Evolutionary conservation across 331 rosid species (phyloP).

Genomic region (Pyrus hybrid): DNA sequence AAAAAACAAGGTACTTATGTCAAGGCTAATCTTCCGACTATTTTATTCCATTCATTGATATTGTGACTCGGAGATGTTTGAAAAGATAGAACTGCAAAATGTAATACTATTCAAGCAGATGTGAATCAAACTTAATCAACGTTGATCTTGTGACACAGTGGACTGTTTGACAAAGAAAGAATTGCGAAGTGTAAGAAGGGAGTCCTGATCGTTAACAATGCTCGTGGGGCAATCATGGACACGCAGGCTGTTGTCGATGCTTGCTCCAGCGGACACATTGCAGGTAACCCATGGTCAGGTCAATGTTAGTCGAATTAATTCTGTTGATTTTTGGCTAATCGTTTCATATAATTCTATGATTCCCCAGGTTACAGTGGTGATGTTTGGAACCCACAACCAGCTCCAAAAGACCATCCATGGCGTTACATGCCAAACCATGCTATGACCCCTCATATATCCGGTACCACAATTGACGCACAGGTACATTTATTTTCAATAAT

Average conservation of each 20-base stretch:
- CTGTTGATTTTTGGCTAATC: background rate
- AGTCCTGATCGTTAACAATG: conserved; percentile 80
- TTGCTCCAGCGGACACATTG: conserved; percentile 76
- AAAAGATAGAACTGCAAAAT: background rate
- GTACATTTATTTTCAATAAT: conserved; percentile 19
- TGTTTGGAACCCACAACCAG: conserved; percentile 94
- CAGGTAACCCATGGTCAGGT: conserved; percentile 39
- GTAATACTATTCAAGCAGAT: background rate
- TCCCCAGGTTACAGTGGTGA: conserved; percentile 85
- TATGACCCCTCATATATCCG: conserved; percentile 96
- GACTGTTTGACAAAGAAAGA: conserved; percentile 70
- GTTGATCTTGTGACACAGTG: conserved; percentile 42
- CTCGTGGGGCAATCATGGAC: conserved; percentile 94
- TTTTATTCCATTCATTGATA: background rate
- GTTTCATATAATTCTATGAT: background rate
- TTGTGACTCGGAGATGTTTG: background rate
- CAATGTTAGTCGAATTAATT: background rate
- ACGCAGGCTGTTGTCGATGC: conserved; percentile 86
- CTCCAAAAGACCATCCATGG: conserved; percentile 99
- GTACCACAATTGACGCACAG: conserved; percentile 98
- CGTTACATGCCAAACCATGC: conserved; percentile 99
- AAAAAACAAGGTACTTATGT: conserved; percentile 60
- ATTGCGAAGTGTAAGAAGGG: conserved; percentile 87
- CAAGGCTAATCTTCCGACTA: background rate
- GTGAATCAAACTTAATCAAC: background rate